phyloP scores from a whole-genome alignment of 2,329 filamentous ascomycete genomes.

The Aphanocladium album region DNA sequence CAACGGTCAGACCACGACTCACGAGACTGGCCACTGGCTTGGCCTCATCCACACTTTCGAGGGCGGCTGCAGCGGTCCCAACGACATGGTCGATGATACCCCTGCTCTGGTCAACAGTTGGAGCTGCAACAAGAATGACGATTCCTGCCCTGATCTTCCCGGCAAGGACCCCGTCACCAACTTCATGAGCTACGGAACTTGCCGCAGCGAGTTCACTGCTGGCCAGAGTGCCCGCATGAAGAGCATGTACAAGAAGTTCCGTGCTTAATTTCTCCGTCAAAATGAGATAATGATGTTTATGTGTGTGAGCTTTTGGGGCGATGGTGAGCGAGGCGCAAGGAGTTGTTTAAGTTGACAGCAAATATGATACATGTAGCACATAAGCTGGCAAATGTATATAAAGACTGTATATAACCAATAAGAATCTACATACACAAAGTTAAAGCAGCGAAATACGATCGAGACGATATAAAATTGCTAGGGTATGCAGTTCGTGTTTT shows the following conservation, averaged over 20 bases:
- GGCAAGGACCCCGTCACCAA: conserved; percentile 15
- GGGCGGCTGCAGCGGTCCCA: conserved; percentile 24
- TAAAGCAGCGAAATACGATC: too few species aligned
- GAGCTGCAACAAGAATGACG: conserved; percentile 6
- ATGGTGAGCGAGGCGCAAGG: not conserved
- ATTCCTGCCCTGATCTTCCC: conserved; percentile 10
- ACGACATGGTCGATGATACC: conserved; percentile 21
- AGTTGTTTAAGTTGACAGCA: not conserved
- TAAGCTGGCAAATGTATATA: too few species aligned
- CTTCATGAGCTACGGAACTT: conserved; percentile 15
- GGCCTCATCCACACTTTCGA: conserved; percentile 38
- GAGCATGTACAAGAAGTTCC: conserved; percentile 9
- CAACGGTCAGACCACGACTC: conserved; percentile 25
- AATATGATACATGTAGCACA: too few species aligned
- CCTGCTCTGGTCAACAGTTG: conserved; percentile 17
- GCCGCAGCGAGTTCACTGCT: conserved; percentile 12
- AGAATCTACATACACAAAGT: not conserved
- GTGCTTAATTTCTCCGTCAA: not conserved
- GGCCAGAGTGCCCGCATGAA: conserved; percentile 14
- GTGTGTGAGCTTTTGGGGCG: not conserved
- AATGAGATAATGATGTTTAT: not conserved
- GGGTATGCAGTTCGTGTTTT: too few species aligned
- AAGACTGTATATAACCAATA: not conserved
- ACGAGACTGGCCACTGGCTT: conserved; percentile 38
- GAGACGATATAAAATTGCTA: too few species aligned